Evolutionary conservation across 768 basidiomycete genomes (phyloP), one percentile per base, ranked within the genome.

Genomic region (Coprinopsis marcescibilis): DNA sequence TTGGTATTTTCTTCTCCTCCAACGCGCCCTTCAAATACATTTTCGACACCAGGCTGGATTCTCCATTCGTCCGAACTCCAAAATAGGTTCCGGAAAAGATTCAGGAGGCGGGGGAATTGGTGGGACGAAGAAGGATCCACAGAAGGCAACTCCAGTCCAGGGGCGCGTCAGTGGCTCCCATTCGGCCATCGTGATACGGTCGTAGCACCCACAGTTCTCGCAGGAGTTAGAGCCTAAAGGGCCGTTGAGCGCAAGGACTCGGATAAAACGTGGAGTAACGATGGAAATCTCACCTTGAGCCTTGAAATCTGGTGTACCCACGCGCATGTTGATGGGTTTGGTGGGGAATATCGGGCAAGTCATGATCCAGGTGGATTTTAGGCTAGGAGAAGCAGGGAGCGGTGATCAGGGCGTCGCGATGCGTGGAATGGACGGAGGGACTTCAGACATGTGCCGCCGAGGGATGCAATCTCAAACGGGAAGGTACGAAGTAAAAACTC

Each of bases 21-120:
- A 43, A 26, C 26, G 21, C 44, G 3, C 37, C 30, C 24, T 37
- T 37, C 32, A 21, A 46, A 37, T 25, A 12, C 35, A 19, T 48
- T 30, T 17, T 32, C 10, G 30, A 1, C 27, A 13, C 1, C 5
- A 34, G 30, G 26, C 38, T n/a, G 19, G 25, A 26, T 48, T 19
- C 46, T 38, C 46, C 46, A 48, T 48, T 40, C 20, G 46, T 37
- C 17, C 38, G 20, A 40, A 40, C n/a, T n/a, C n/a, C n/a, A 35
- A 42, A 23, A 23, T 36, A 1, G 33, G 27, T 42, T 43, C 24
- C 33, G 40, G 47, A 48, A 41, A 42, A 48, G n/a, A 19, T 37
- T 26, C 29, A 48, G 12, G 20, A 14, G 35, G 24, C 26, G 29
- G 26, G 27, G 19, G n/a, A 13, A 30, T 25, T 21, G 17, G 11